These are phyloP conservation scores for Chaetomiaceae sp. DNA, from an alignment of 2,329 filamentous ascomycete species.

Conservation along the genomic window DNA sequence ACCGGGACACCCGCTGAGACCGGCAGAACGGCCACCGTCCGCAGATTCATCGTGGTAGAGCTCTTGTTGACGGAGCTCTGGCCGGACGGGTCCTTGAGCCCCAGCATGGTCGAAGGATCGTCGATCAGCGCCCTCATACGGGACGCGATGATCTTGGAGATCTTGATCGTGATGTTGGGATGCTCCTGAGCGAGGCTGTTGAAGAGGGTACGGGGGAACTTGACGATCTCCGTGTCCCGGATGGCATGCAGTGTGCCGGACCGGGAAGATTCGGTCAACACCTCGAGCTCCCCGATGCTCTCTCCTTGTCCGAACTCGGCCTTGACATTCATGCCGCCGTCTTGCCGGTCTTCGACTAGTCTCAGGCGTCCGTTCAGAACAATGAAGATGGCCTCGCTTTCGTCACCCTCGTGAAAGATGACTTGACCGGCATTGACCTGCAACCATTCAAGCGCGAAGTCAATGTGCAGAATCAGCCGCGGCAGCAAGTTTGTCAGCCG, in stretches of 20 bases:
- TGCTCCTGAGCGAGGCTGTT: conserved; percentile 97
- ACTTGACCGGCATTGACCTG: conserved; percentile 94
- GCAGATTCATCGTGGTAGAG: conserved; percentile 83
- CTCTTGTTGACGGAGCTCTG: conserved; percentile 58
- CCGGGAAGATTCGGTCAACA: conserved; percentile 89
- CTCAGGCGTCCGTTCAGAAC: conserved; percentile 89
- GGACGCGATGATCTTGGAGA: conserved; percentile 95
- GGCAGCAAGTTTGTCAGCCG: conserved; percentile 83
- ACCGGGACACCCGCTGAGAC: conserved; percentile 89
- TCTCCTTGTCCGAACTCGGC: conserved; percentile 96
- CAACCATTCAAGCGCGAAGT: conserved; percentile 97
- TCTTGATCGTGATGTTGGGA: conserved; percentile 96
- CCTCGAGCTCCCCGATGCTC: conserved; percentile 93
- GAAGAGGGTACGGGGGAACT: conserved; percentile 91
- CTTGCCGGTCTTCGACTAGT: conserved; percentile 72
- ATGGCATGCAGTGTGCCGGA: conserved; percentile 92
- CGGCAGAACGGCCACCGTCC: conserved; percentile 87
- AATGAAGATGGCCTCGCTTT: conserved; percentile 97
- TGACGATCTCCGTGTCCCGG: conserved; percentile 90
- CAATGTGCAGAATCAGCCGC: conserved; percentile 86
- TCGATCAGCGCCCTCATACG: conserved; percentile 88
- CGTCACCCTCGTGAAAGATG: conserved; percentile 87
- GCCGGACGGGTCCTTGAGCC: conserved; percentile 55
- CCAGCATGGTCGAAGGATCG: conserved; percentile 59
- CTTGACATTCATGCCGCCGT: conserved; percentile 75